Evolutionary conservation across 257 asterid species (phyloP).

Genomic region (Knoxia roxburghii): DNA sequence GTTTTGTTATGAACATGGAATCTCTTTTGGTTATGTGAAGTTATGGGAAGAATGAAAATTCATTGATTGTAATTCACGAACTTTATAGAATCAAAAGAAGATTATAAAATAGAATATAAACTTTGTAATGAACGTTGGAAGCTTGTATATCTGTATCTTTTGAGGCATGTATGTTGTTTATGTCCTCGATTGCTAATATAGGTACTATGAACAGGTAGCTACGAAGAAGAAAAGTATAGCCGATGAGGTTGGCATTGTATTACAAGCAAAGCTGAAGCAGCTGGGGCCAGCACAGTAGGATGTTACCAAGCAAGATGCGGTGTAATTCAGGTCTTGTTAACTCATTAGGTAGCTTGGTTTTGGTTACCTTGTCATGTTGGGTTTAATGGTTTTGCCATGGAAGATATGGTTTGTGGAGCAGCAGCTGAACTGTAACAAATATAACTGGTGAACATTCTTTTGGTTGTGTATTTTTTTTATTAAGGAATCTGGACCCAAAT

Average conservation of each 20-base stretch:
- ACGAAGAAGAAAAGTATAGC: conserved; percentile 72
- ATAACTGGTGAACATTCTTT: no score
- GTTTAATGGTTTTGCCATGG: not conserved
- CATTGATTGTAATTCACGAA: not conserved
- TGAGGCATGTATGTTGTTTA: not conserved
- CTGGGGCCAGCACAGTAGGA: conserved; percentile 42
- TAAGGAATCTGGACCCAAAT: no score
- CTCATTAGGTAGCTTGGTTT: not conserved
- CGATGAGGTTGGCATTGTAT: conserved; percentile 67
- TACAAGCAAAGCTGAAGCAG: conserved; percentile 71
- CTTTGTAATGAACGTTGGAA: not conserved
- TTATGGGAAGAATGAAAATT: not conserved
- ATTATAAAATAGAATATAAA: no score
- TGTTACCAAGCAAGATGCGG: not conserved
- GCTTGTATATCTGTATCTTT: not conserved
- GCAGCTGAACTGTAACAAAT: no score
- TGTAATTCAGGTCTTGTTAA: not conserved
- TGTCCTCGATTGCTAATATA: not conserved
- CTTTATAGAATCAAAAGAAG: not conserved
- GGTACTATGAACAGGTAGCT: conserved; percentile 51
- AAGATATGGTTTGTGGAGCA: not conserved
- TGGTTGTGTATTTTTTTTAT: no score
- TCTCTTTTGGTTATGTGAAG: not conserved
- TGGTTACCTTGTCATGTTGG: not conserved
- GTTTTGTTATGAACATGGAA: not conserved